Conservation (phyloP, 306 rosid species). For the Ammopiptanthus mongolicus region DNA sequence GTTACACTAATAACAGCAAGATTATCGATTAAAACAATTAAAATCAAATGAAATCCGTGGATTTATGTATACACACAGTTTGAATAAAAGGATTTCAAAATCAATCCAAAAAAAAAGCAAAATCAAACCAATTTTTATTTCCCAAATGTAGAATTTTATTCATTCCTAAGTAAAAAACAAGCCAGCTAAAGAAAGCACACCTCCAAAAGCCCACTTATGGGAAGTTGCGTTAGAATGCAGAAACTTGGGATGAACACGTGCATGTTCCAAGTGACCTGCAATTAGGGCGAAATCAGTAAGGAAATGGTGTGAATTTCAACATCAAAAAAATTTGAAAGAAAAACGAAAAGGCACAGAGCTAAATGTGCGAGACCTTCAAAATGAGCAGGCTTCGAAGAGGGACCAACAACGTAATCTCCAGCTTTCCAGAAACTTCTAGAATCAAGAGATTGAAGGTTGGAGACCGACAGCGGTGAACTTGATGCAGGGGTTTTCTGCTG, state of each 20-base stretch:
- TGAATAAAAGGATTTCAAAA: neutral
- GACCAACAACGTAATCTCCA: slow-evolving; percentile 52
- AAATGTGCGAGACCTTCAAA: slow-evolving; percentile 19
- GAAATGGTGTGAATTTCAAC: neutral
- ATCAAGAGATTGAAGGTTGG: slow-evolving; percentile 1
- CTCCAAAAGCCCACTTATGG: slow-evolving; percentile 99
- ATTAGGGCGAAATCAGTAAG: slow-evolving; percentile 11
- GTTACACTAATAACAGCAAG: too few species aligned
- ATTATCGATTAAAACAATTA: neutral
- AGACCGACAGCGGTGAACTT: neutral
- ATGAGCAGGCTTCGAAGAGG: slow-evolving; percentile 26
- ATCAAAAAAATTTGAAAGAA: neutral
- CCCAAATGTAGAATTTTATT: neutral
- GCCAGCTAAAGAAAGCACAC: slow-evolving; percentile 31
- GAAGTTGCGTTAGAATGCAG: slow-evolving; percentile 98
- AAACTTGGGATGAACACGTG: slow-evolving; percentile 95
- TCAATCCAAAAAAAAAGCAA: neutral
- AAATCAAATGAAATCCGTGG: neutral
- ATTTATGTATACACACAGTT: neutral
- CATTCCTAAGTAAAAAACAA: neutral
- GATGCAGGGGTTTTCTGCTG: slow-evolving; percentile 22
- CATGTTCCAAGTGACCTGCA: slow-evolving; percentile 78
- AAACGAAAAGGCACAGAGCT: neutral
- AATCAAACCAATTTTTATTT: neutral
- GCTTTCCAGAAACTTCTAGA: slow-evolving; percentile 85